These are phyloP conservation scores for Aspergillus candidus DNA, from an alignment of 2,329 filamentous ascomycete species.

Conservation along the genomic window DNA sequence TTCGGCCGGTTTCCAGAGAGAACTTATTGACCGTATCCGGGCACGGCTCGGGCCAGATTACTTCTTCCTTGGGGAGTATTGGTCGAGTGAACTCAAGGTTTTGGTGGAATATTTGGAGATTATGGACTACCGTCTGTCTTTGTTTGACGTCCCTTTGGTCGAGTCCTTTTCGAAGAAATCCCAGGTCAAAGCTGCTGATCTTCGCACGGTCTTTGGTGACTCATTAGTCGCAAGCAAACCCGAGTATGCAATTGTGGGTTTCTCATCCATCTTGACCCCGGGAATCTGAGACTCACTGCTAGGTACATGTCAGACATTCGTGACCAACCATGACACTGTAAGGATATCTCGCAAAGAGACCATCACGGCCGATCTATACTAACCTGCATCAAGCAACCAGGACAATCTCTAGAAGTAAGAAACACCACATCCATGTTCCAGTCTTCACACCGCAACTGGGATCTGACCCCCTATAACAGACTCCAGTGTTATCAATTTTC, in stretches of 20 bases:
- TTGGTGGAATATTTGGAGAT: slow-evolving; percentile 53
- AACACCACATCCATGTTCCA: not conserved
- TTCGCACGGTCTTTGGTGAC: slow-evolving; percentile 58
- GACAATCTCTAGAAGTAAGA: slow-evolving; percentile 53
- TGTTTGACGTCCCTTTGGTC: slow-evolving; percentile 65
- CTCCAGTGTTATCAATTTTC: slow-evolving; percentile 60
- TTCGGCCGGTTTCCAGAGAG: slow-evolving; percentile 58
- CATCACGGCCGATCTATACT: too few relatives aligned
- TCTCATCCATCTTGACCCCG: not conserved
- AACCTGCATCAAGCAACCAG: slow-evolving; percentile 45
- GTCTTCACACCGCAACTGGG: not conserved
- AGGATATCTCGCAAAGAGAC: not conserved
- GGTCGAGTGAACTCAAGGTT: slow-evolving; percentile 53
- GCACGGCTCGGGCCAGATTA: slow-evolving; percentile 47
- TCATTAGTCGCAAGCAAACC: slow-evolving; percentile 53
- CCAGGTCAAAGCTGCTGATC: slow-evolving; percentile 51
- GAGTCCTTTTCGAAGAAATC: slow-evolving; percentile 61
- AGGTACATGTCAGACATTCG: slow-evolving; percentile 19
- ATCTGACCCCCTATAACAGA: slow-evolving; percentile 26
- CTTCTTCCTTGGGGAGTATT: slow-evolving; percentile 66
- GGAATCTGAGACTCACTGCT: not conserved
- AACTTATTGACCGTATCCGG: slow-evolving; percentile 57
- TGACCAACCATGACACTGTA: slow-evolving; percentile 24
- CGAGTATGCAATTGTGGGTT: slow-evolving; percentile 19
- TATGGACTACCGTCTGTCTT: slow-evolving; percentile 53